These are phyloP conservation scores for Rhizophagus prolifer DNA, from an alignment of 192 early-diverging fungal genomes.

Conservation along the genomic window DNA sequence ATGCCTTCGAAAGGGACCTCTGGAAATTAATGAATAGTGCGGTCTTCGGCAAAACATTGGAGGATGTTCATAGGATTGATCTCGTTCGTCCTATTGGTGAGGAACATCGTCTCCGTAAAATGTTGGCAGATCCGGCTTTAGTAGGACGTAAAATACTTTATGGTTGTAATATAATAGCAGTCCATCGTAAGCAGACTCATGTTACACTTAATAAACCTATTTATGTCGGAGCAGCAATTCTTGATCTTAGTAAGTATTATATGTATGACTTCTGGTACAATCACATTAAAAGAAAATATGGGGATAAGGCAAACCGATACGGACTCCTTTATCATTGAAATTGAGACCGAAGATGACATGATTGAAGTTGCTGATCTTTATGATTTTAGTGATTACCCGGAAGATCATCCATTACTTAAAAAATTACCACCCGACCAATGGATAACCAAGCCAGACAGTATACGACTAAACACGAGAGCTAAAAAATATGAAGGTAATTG, in stretches of 20 bases:
- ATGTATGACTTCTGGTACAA: constrained; percentile 2
- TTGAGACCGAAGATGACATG: background rate
- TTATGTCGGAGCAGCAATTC: too few species aligned
- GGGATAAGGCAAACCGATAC: constrained; percentile 9
- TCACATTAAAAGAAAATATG: background rate
- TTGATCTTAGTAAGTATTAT: too few species aligned
- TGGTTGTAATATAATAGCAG: constrained; percentile 1
- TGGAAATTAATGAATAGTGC: constrained; percentile 28
- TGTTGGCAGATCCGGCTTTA: background rate
- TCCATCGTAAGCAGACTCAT: background rate
- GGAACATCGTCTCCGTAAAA: background rate
- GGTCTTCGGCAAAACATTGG: constrained; percentile 26
- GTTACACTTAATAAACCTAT: too few species aligned
- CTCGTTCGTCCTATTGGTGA: background rate
- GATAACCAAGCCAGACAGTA: too few species aligned
- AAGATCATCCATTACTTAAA: background rate
- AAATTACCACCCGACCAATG: too few species aligned
- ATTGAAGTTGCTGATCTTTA: background rate
- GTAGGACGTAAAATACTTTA: background rate
- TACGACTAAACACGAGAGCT: background rate
- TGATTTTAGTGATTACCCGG: constrained; percentile 8
- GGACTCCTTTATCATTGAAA: background rate
- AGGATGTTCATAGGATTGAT: constrained; percentile 9
- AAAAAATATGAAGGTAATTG: background rate
- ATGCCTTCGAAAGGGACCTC: constrained; percentile 24